Base-by-base conservation (phyloP, 2,329 filamentous ascomycete species). In the Aureobasidium sp. region DNA sequence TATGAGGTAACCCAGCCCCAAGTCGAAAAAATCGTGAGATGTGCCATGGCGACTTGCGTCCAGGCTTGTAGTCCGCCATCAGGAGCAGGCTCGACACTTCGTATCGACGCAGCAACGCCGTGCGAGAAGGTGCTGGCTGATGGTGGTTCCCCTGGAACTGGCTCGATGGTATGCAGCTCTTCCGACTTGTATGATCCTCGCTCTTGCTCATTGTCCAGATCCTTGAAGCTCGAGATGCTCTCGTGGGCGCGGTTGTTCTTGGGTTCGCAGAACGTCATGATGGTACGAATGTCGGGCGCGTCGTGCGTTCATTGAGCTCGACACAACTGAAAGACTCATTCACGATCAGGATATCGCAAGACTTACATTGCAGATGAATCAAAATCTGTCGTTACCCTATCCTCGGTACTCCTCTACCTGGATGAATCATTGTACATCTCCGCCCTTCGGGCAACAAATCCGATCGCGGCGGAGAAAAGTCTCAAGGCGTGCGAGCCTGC, bases 61-160 rank as follows among this genome's bases (percentile, higher is more conserved):
- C 73, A 75, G 12, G 73, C 73, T 49, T 68, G 64, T 1, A 74
- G 24, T 6, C 77, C 77, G n/a, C 77, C 76, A 69, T 79, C 75
- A 0, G 76, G 76, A 44, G 75, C 74, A 27, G 56, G 44, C 6
- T 40, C 56, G 14, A 59, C 14, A 11, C 56, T 59, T 29, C 33
- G 42, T 29, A 59, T 24, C 8, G 56, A 59, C 5, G 33, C 44
- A 39, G 56, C 56, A 19, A 33, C 19, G 14, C 33, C 31, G 29
- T 24, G 42, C 19, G 56, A 29, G 22, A 39, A 14, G 2, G 33
- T 37, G 19, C 8, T 39, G 19, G 56, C 42, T 22, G 49, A 27
- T 5, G 56, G 42, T 19, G 44, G 42, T 17, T 59, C 56, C 39
- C 44, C 56, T 5, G 42, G 31, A 1, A 48, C 44, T 4, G 44